phyloP scores from a whole-genome alignment of 768 basidiomycete genomes.

The Rhodocollybia butyracea region DNA sequence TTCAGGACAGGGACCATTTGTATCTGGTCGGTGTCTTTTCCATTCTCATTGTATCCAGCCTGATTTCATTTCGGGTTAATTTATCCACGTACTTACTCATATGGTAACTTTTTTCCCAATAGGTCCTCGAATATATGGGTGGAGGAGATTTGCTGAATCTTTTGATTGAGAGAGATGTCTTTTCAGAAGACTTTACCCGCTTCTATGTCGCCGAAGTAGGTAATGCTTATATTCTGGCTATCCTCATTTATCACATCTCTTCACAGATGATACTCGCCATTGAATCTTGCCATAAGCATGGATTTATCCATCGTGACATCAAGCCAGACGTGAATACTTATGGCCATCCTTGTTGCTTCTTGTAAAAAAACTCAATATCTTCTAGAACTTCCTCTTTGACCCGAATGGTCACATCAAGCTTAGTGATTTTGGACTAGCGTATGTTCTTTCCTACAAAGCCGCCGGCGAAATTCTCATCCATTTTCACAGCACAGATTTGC shows the following conservation, averaged over 20 bases:
- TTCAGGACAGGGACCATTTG: slow-evolving; percentile 92
- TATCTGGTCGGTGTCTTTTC: slow-evolving; percentile 69
- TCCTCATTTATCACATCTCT: slow-evolving; percentile 9
- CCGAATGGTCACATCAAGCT: slow-evolving; percentile 91
- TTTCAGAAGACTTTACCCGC: slow-evolving; percentile 86
- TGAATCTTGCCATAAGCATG: slow-evolving; percentile 89
- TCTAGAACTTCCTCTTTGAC: slow-evolving; percentile 92
- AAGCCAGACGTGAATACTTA: slow-evolving; percentile 83
- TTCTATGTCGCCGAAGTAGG: slow-evolving; percentile 93
- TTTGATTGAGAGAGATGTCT: slow-evolving; percentile 87
- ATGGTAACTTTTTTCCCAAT: slow-evolving; percentile 17
- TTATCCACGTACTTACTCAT: slow-evolving; percentile 15
- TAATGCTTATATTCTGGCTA: slow-evolving; percentile 11
- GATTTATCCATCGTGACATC: slow-evolving; percentile 98
- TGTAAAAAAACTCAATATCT: slow-evolving; percentile 16
- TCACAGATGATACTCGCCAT: slow-evolving; percentile 89
- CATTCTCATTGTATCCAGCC: slow-evolving; percentile 25
- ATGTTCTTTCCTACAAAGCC: slow-evolving; percentile 35
- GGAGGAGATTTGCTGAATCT: slow-evolving; percentile 96
- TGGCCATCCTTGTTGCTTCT: slow-evolving; percentile 12
- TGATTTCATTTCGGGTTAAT: slow-evolving; percentile 62
- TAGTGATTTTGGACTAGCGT: slow-evolving; percentile 95
- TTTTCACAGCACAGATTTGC: slow-evolving; percentile 74
- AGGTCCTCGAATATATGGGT: slow-evolving; percentile 95
- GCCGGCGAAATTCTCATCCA: slow-evolving; percentile 10